Evolutionary conservation across 176 grass and related monocot genomes (phyloP).

Genomic region (Echinochloa phyllopogon): DNA sequence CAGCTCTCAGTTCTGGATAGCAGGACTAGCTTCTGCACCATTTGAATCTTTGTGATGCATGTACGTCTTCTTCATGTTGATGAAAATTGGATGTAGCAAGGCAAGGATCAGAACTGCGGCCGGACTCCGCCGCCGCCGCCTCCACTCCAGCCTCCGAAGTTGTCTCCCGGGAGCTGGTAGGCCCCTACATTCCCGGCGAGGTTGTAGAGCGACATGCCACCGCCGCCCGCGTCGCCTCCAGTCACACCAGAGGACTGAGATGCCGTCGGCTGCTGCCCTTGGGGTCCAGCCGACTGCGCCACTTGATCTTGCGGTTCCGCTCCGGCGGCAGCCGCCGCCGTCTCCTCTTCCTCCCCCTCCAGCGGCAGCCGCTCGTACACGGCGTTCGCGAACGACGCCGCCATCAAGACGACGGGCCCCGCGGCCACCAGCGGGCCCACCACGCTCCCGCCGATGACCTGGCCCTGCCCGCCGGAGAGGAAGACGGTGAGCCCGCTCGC

Average conservation of each 20-base stretch:
- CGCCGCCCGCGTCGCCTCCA: constrained; percentile 60
- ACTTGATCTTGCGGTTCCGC: constrained; percentile 51
- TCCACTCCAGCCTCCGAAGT: constrained; percentile 68
- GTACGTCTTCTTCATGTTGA: constrained; percentile 9
- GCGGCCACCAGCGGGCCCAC: constrained; percentile 75
- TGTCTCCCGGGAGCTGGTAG: constrained; percentile 75
- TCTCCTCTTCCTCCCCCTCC: constrained; percentile 72
- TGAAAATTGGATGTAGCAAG: constrained; percentile 1
- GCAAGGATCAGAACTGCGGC: constrained; percentile 68
- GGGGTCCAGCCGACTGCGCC: constrained; percentile 39
- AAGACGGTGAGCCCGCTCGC: constrained; percentile 86
- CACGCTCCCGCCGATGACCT: constrained; percentile 92
- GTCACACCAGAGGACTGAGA: constrained; percentile 85
- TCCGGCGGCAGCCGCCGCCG: constrained; percentile 25
- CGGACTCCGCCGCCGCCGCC: constrained; percentile 60
- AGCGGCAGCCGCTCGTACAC: constrained; percentile 92
- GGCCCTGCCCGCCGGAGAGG: constrained; percentile 82
- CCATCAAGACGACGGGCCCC: constrained; percentile 91
- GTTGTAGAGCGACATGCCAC: constrained; percentile 87
- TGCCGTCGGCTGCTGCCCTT: constrained; percentile 68
- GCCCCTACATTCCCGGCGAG: constrained; percentile 73
- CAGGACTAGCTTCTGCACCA: constrained; percentile 30
- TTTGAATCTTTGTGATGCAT: constrained; percentile 28
- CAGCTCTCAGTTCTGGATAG: constrained; percentile 25
- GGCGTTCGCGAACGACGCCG: constrained; percentile 84